phyloP scores from a whole-genome alignment of 2,329 filamentous ascomycete species.

The Cordyceps fumosorosea region DNA sequence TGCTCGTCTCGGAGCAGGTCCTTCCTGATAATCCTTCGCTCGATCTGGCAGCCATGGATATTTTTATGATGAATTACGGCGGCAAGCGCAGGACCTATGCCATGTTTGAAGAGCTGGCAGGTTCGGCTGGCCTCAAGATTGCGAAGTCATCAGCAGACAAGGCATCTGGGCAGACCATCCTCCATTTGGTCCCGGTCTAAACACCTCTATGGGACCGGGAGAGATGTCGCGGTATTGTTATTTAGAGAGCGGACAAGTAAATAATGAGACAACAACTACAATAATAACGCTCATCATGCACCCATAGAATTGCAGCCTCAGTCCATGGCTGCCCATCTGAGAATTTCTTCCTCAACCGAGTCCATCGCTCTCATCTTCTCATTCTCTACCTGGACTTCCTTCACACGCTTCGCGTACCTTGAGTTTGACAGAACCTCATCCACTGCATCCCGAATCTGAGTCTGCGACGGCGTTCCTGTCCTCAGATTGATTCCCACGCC shows the following conservation, averaged over 20 bases:
- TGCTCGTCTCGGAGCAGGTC: neutral
- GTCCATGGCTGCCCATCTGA: neutral
- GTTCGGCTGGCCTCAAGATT: neutral
- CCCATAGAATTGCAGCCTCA: neutral
- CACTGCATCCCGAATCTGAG: neutral
- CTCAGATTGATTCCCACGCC: conserved; percentile 1
- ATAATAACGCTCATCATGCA: neutral
- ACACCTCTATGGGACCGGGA: too few species aligned
- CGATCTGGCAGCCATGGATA: neutral
- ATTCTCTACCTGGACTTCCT: conserved; percentile 1
- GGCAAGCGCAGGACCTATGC: neutral
- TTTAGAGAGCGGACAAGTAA: neutral
- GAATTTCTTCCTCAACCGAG: neutral
- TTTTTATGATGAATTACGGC: neutral
- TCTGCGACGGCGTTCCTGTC: neutral
- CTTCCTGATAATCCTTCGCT: neutral
- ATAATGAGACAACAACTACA: neutral
- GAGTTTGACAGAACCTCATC: neutral
- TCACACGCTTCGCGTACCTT: neutral
- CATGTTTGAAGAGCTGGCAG: neutral
- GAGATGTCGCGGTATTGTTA: too few species aligned
- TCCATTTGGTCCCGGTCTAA: neutral
- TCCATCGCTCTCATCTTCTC: conserved; percentile 5
- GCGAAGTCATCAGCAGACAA: neutral
- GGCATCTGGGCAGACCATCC: neutral